Percentiles rank a stretch among this genome's conserved stretches.
These are phyloP conservation scores for Plantago ovata DNA, from an alignment of 257 asterid genomes.

Conservation along the genomic window DNA sequence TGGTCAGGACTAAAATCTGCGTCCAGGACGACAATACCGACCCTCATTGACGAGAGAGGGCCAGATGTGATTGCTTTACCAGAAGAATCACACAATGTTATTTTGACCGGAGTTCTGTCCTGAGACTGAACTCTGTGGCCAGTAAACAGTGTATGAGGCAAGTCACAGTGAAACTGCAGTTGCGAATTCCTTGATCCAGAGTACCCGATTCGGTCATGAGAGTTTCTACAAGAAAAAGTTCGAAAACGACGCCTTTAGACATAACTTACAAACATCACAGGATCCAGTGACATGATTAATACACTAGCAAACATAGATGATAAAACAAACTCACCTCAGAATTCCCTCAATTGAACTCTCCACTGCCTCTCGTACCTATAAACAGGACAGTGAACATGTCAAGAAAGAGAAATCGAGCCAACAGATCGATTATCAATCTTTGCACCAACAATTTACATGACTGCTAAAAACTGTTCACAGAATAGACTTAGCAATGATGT, in stretches of 20 bases:
- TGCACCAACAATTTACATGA: not conserved
- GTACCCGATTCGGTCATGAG: constrained; percentile 29
- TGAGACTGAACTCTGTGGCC: constrained; percentile 38
- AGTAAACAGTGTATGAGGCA: constrained; percentile 62
- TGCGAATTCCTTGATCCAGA: constrained; percentile 39
- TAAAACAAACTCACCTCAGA: constrained; percentile 39
- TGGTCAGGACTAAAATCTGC: constrained; percentile 64
- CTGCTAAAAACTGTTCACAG: not conserved
- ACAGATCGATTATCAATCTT: no score
- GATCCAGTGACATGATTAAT: not conserved
- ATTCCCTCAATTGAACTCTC: constrained; percentile 32
- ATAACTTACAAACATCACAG: not conserved
- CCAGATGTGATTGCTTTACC: constrained; percentile 41
- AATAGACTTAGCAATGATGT: constrained; percentile 6
- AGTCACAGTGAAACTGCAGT: constrained; percentile 39
- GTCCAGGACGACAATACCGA: constrained; percentile 54
- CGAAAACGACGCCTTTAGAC: constrained; percentile 6
- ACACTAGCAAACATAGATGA: not conserved
- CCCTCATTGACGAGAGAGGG: constrained; percentile 48
- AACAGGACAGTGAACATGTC: constrained; percentile 18
- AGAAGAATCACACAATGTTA: constrained; percentile 48
- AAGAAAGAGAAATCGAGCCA: not conserved
- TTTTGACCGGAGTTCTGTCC: constrained; percentile 30
- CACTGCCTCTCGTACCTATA: constrained; percentile 66
- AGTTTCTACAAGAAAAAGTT: constrained; percentile 32